These are phyloP conservation scores for Nemania bipapillata DNA, from an alignment of 2,329 filamentous ascomycete species.

Conservation along the genomic window DNA sequence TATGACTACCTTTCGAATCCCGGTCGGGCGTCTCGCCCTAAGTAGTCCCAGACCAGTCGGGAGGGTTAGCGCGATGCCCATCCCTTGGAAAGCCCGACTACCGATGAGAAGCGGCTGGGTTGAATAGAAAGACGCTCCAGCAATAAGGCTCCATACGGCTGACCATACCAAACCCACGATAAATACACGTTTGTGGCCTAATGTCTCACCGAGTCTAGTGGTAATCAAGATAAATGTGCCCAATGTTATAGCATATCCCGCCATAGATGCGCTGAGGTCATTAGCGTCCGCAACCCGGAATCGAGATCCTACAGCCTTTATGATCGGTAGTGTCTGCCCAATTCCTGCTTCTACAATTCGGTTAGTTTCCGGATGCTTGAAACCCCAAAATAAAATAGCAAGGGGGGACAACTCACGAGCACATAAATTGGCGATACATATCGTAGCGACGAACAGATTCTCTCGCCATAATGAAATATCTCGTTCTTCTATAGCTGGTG, in stretches of 20 bases:
- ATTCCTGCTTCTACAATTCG: constrained; percentile 55
- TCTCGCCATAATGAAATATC: constrained; percentile 45
- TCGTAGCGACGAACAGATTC: constrained; percentile 55
- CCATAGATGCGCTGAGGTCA: constrained; percentile 66
- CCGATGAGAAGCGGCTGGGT: constrained; percentile 56
- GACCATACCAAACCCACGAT: constrained; percentile 67
- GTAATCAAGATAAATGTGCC: constrained; percentile 69
- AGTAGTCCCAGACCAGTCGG: constrained; percentile 73
- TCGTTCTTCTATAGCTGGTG: constrained; percentile 18
- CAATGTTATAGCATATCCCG: constrained; percentile 65
- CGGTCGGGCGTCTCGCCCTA: constrained; percentile 66
- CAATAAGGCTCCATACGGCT: constrained; percentile 62
- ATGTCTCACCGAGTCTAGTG: constrained; percentile 67
- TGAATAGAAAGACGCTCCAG: constrained; percentile 58
- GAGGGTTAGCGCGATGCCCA: constrained; percentile 70
- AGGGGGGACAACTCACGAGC: constrained; percentile 49
- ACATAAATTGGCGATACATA: constrained; percentile 60
- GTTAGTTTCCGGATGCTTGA: constrained; percentile 18
- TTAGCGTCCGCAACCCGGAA: constrained; percentile 59
- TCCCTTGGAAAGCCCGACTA: constrained; percentile 66
- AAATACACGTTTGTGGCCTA: constrained; percentile 67
- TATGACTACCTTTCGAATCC: constrained; percentile 68
- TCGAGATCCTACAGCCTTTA: constrained; percentile 59
- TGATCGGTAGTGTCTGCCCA: constrained; percentile 60
- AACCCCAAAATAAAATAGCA: not conserved